Evolutionary conservation across 2,329 filamentous ascomycete species (phyloP).

Genomic region (Cladosporium cucumerinum): DNA sequence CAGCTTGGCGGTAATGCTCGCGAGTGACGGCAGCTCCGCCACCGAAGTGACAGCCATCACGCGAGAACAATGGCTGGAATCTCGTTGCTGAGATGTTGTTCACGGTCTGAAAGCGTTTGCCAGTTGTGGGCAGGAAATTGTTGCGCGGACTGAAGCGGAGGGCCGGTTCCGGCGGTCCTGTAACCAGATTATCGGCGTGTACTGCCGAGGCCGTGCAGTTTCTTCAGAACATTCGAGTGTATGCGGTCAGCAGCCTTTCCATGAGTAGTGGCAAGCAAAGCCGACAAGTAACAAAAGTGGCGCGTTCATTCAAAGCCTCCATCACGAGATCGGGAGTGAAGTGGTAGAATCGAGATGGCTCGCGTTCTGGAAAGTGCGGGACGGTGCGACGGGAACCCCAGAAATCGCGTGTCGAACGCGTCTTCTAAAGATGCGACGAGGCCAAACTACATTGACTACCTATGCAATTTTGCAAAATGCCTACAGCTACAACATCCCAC

Average conservation of each 20-base stretch:
- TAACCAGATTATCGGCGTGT: background rate
- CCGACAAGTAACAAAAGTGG: background rate
- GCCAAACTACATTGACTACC: background rate
- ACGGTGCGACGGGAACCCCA: background rate
- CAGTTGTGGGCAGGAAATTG: background rate
- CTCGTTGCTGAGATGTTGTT: background rate
- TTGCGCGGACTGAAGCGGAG: conserved; percentile 5
- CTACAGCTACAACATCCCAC: conserved; percentile 6
- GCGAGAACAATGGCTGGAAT: background rate
- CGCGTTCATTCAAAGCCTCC: background rate
- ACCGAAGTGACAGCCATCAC: conserved; percentile 29
- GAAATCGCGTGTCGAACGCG: background rate
- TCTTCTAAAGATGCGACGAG: background rate
- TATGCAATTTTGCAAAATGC: conserved; percentile 1
- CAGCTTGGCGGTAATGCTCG: conserved; percentile 31
- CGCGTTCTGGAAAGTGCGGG: background rate
- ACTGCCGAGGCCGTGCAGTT: background rate
- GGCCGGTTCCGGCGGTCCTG: conserved; percentile 6
- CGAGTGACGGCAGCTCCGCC: conserved; percentile 28
- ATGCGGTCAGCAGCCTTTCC: background rate
- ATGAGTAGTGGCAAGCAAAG: conserved; percentile 1
- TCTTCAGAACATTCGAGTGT: background rate
- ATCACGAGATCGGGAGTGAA: background rate
- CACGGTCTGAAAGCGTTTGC: background rate
- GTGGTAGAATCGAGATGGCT: background rate